Conservation (phyloP, 2,329 filamentous ascomycete genomes). For the Penicillium brevicompactum region DNA sequence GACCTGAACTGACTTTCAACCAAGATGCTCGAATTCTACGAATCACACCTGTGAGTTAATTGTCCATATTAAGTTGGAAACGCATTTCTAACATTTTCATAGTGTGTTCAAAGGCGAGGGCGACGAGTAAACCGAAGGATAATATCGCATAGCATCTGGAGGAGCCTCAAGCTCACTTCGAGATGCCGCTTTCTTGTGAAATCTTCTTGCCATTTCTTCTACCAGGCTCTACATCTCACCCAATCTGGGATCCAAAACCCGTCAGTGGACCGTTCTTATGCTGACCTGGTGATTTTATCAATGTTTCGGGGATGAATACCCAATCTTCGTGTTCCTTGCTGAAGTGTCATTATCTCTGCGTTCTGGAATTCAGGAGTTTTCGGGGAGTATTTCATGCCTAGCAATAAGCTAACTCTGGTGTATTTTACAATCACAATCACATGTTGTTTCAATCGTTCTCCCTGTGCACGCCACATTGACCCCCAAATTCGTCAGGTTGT, state of each 20-base stretch:
- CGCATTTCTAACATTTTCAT: conserved; percentile 16
- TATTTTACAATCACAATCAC: neutral
- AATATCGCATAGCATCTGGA: neutral
- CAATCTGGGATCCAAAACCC: neutral
- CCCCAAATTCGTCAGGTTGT: neutral
- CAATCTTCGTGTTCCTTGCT: neutral
- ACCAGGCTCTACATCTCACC: neutral
- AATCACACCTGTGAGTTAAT: conserved; percentile 48
- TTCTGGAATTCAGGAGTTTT: conserved; percentile 7
- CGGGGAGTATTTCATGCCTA: conserved; percentile 2
- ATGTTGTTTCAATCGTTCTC: neutral
- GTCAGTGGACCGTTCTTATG: neutral
- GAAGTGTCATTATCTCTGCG: conserved; percentile 2
- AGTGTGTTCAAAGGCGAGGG: conserved; percentile 40
- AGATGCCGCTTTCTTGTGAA: neutral
- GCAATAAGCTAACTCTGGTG: conserved; percentile 2
- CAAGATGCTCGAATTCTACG: conserved; percentile 53
- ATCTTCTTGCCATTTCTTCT: neutral
- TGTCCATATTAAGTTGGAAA: neutral
- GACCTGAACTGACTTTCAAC: conserved; percentile 12
- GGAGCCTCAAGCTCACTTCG: neutral
- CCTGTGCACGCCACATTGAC: neutral
- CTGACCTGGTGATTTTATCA: neutral
- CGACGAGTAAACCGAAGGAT: conserved; percentile 12
- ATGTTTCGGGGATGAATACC: neutral